Evolutionary conservation across 2,329 filamentous ascomycete species (phyloP).

Genomic region (Chrysosphaeria jannelii): DNA sequence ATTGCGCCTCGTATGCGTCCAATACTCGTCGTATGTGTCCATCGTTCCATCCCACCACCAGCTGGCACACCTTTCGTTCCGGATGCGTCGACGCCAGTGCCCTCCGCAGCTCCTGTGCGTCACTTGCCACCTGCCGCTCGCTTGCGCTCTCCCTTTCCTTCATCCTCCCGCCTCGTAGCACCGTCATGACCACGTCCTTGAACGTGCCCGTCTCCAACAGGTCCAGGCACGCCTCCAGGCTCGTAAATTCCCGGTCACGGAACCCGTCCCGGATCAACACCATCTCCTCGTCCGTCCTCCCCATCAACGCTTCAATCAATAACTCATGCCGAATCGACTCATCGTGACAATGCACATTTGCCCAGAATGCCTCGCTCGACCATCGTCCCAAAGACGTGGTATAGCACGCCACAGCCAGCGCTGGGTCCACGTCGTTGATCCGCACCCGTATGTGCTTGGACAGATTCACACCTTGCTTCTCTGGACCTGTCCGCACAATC

Average conservation of each 20-base stretch:
- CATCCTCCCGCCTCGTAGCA: conserved; percentile 57
- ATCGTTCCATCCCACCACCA: conserved; percentile 58
- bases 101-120: conserved; percentile 39
- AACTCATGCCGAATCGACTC: conserved; percentile 63
- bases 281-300: conserved; percentile 67
- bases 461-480: conserved; percentile 52
- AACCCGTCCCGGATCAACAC: conserved; percentile 64
- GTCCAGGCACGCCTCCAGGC: conserved; percentile 58
- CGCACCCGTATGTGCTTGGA: conserved; percentile 57
- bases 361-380: conserved; percentile 92
- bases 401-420: conserved; percentile 76
- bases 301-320: conserved; percentile 80
- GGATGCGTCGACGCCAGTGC: conserved; percentile 45
- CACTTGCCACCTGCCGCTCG: conserved; percentile 32
- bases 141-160: conserved; percentile 33
- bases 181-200: conserved; percentile 58
- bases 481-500: conserved; percentile 46
- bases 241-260: conserved; percentile 67
- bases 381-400: conserved; percentile 66
- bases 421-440: conserved; percentile 41
- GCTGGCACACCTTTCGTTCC: conserved; percentile 61
- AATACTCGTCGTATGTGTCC: conserved; percentile 56
- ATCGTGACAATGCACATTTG: conserved; percentile 89
- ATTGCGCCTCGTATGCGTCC: conserved; percentile 40
- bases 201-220: conserved; percentile 88